These are phyloP conservation scores for Gilbertella persicaria DNA, from an alignment of 371 early-diverging fungal species.

Conservation along the genomic window DNA sequence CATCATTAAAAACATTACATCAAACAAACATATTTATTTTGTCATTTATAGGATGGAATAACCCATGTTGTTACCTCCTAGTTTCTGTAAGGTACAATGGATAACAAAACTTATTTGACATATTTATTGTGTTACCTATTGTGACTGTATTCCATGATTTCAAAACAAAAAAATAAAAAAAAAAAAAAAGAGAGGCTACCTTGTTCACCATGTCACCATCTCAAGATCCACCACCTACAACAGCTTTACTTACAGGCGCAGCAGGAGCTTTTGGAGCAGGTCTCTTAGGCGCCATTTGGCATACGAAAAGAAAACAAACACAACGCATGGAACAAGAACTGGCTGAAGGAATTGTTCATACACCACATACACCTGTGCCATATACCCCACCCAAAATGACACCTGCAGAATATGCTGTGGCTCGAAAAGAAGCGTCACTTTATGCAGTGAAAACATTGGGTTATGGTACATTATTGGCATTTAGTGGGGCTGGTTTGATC, in stretches of 20 bases:
- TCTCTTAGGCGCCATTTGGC: slow-evolving; percentile 47
- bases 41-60: too few species aligned
- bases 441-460: slow-evolving; percentile 49
- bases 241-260: slow-evolving; percentile 31
- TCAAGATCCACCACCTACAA: slow-evolving; percentile 14
- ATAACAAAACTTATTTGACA: too few species aligned
- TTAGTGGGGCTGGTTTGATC: slow-evolving; percentile 37
- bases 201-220: too few species aligned
- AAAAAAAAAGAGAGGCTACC: too few species aligned
- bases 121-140: too few species aligned
- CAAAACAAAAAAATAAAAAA: too few species aligned
- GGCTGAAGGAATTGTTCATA: slow-evolving; percentile 19
- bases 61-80: too few species aligned
- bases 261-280: slow-evolving; percentile 49
- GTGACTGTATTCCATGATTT: too few species aligned
- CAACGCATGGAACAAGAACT: slow-evolving; percentile 26
- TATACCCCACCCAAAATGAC: slow-evolving; percentile 44
- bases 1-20: too few species aligned
- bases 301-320: slow-evolving; percentile 46
- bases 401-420: slow-evolving; percentile 41
- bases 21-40: too few species aligned
- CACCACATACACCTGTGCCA: slow-evolving; percentile 9
- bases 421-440: slow-evolving; percentile 38
- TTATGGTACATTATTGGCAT: slow-evolving; percentile 45
- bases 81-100: too few species aligned